Evolutionary conservation across 352 stramenopile genomes (phyloP), one percentile per base, ranked within the genome.

Genomic region (Ophiocytium majus): DNA sequence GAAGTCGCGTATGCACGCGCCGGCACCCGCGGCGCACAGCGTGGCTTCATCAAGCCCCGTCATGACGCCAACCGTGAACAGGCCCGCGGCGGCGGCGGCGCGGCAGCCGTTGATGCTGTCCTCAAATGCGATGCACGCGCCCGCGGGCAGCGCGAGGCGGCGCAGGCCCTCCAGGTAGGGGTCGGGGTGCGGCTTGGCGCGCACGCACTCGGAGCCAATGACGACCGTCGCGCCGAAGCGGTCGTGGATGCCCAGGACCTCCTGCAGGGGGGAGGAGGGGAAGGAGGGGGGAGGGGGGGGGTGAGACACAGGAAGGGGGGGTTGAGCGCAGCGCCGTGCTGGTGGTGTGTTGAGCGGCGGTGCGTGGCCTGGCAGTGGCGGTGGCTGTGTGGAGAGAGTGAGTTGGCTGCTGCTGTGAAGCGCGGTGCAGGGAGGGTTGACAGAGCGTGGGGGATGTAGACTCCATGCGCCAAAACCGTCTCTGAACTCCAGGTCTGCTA

Each of bases 71-170:
- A 89, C 76, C 33, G 86, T 89, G 50, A 80, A 85, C 31, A 89
- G 81, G 31, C 83, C 83, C 23, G 86, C 86, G 17, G 86, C 80
- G 14, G 85, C 63, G 14, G 86, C 86, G 0, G 71, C 83, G 19
- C 37, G 34, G 17, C 80, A 76, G 0, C 86, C 86, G 71, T 85
- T 89, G 23, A 89, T 63, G 37, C 81, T 87, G 79, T 89, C 86
- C 79, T 89, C 86, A 66, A 89, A 89, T 5, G 86, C 86, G 23
- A 89, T 87, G 74, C 86, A 89, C 0, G 35, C 74, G 31, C 76
- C 57, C 31, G 86, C 80, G 37, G 80, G 37, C 0, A 89, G 74
- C 33, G 28, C 81, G 14, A 89, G 82, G 33, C 83, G 63, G 23
- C 81, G 37, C 50, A 89, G 37, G 10, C 86, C 86, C 76, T 89